Base-by-base conservation (phyloP, 805 yeast genomes). In the Isabelozyma heimii region DNA sequence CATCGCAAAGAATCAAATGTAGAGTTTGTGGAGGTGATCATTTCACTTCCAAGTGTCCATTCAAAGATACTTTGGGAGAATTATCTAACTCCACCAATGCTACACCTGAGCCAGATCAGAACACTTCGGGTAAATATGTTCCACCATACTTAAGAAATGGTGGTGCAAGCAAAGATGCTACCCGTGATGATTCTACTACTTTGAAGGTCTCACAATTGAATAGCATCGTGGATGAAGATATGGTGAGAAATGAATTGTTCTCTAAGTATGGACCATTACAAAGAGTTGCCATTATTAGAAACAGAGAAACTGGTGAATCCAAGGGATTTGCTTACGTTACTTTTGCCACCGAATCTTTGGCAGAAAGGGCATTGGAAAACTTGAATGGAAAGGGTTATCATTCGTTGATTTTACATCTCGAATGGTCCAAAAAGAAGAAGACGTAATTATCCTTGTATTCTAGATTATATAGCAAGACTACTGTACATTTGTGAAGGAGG, bases 261-360 rank as follows among this genome's bases (percentile, higher is more conserved):
- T 81, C 77, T 54, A 81, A 74, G 67, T 85, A 76, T 76, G 95
- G 83, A 60, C 82, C 75, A 51, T 75, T 81, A 57, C 82, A 81
- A 61, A 87, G 97, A 73, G 88, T 87, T 57, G 86, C 87, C 54
- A 78, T 94, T 50, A 91, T 91, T 51, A 87, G 89, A 76, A 89
- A 91, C 74, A 87, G 90, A 74, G 96, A 88, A 61, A 94, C 98
- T 26, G 94, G 96, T 56, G 86, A 85, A 70, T 88, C 97, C 42
- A 87, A 90, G 74, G 99, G 99, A 64, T 84, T 92, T 70, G 98
- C 98, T 5, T 94, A 89, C 70, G 95, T 91, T 56, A 85, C 92
- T 52, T 88, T 88, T 67, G 81, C 79, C 51, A 79, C 84, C 48
- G 83, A 83, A 63, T 67, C 70, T 49, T 75, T 73, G 57, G 99